Evolutionary conservation across 352 stramenopile genomes (phyloP).

Genomic region (Phytophthora fragariaefolia): DNA sequence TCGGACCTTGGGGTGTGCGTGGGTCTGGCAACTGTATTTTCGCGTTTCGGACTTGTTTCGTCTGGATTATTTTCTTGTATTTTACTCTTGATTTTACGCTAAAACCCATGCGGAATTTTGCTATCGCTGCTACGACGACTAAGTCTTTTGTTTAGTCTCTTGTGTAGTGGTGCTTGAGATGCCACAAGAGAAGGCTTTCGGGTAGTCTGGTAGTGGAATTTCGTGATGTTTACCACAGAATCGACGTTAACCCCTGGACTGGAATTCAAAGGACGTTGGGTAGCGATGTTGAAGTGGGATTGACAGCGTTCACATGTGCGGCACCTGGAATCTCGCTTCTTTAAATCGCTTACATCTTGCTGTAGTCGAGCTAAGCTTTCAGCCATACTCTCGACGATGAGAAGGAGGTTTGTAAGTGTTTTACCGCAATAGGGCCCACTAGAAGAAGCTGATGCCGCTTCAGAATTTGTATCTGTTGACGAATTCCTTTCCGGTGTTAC

Average conservation of each 20-base stretch:
- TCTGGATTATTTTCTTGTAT: background rate
- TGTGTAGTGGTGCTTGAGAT: background rate
- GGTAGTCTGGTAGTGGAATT: background rate
- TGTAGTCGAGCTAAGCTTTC: slow-evolving; percentile 4
- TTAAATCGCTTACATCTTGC: slow-evolving; percentile 5
- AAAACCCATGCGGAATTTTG: background rate
- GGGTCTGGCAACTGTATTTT: too few species aligned
- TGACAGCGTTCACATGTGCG: background rate
- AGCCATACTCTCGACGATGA: slow-evolving; percentile 1
- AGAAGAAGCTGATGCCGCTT: too few species aligned
- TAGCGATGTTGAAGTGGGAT: too few species aligned
- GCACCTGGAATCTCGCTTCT: background rate
- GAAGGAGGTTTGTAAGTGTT: too few species aligned
- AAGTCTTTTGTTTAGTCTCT: background rate
- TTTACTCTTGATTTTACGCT: background rate
- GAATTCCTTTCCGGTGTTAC: too few species aligned
- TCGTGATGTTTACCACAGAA: background rate
- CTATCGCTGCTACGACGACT: background rate
- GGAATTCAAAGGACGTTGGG: background rate
- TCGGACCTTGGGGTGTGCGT: too few species aligned
- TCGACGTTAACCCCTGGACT: background rate
- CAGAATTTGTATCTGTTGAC: too few species aligned
- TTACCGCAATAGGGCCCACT: too few species aligned
- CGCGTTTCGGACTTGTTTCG: background rate
- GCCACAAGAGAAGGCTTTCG: background rate